A percentile compares a stretch with the other conserved stretches of the same genome.
phyloP scores from a whole-genome alignment of 169 alveolate genomes.

The Eimeria sp. region DNA sequence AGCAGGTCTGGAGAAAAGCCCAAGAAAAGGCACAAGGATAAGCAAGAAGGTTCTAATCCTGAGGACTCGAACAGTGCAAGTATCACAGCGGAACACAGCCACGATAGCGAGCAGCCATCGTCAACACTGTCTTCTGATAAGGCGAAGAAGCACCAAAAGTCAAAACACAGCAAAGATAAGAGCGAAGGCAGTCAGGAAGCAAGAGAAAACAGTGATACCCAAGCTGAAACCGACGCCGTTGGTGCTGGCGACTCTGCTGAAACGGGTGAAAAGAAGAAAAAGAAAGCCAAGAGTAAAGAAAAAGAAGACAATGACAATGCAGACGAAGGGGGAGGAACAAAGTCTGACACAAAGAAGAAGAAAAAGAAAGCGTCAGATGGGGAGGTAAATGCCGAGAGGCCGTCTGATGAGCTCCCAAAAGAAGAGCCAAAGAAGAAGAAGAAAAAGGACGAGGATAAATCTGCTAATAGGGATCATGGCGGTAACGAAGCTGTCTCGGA shows the following conservation, averaged over 20 bases:
- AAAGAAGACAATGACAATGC: neutral
- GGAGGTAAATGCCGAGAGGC: neutral
- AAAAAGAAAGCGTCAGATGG: slow-evolving; percentile 18
- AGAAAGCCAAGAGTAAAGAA: neutral
- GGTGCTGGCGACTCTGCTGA: slow-evolving; percentile 3
- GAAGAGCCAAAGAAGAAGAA: slow-evolving; percentile 52
- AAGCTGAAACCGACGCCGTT: neutral
- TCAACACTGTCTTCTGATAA: neutral
- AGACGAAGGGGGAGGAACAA: slow-evolving; percentile 14
- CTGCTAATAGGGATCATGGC: neutral
- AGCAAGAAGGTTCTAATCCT: neutral
- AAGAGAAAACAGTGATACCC: neutral
- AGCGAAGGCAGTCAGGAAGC: slow-evolving; percentile 8
- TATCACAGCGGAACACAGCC: neutral
- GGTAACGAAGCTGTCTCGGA: neutral
- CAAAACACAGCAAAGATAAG: slow-evolving; percentile 53
- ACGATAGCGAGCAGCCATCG: slow-evolving; percentile 1
- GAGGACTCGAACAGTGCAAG: neutral
- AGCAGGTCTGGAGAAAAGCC: slow-evolving; percentile 6
- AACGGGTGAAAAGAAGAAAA: slow-evolving; percentile 36
- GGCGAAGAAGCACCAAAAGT: slow-evolving; percentile 47
- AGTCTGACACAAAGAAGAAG: slow-evolving; percentile 43
- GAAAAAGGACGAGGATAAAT: neutral
- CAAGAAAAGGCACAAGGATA: slow-evolving; percentile 54
- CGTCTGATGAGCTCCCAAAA: neutral